These are phyloP conservation scores for Quercus gilva DNA, from an alignment of 306 rosid genomes.

Conservation along the genomic window DNA sequence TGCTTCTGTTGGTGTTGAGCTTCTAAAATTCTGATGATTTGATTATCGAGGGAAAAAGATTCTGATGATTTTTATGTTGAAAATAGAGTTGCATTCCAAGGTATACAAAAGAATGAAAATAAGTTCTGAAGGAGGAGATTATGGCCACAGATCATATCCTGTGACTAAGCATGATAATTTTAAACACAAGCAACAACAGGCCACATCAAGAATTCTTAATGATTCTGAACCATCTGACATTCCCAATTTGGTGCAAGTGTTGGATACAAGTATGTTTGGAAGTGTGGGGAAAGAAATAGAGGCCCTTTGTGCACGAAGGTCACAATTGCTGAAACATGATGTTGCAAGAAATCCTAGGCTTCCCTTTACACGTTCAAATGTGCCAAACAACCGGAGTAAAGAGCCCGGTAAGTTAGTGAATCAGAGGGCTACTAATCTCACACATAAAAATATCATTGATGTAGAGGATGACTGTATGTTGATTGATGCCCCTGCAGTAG, in stretches of 20 bases:
- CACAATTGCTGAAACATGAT: neutral
- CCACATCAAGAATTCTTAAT: neutral
- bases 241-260: neutral
- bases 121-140: neutral
- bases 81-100: neutral
- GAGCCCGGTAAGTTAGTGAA: neutral
- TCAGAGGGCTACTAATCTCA: neutral
- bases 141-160: neutral
- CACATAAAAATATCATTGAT: neutral
- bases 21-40: neutral
- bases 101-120: neutral
- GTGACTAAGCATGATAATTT: neutral
- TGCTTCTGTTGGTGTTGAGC: neutral
- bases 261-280: conserved; percentile 3
- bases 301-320: neutral
- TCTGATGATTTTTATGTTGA: neutral
- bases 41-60: neutral
- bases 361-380: neutral
- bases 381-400: neutral
- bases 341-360: neutral
- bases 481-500: neutral
- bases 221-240: neutral
- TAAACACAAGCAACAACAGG: neutral
- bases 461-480: neutral
- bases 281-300: neutral